Percentiles rank a stretch among this genome's conserved stretches.
These are phyloP conservation scores for Didymosphaeria variabile DNA, from an alignment of 2,329 filamentous ascomycete species.

Conservation along the genomic window DNA sequence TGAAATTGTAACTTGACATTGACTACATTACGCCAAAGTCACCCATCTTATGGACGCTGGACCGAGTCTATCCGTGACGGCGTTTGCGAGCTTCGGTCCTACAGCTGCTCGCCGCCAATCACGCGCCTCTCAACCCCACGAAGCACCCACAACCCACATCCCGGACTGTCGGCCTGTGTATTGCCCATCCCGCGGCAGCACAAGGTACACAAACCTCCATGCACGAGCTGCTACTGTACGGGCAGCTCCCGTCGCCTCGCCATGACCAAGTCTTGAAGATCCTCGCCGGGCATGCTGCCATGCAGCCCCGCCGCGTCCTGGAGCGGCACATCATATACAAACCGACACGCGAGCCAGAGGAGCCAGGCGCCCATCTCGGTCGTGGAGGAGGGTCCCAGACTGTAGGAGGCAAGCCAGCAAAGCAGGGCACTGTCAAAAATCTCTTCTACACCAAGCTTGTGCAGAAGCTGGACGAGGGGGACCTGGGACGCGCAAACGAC, in stretches of 20 bases:
- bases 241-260: constrained; percentile 64
- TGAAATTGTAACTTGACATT: not conserved
- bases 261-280: constrained; percentile 70
- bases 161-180: constrained; percentile 37
- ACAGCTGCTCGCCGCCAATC: constrained; percentile 34
- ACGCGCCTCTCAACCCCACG: constrained; percentile 39
- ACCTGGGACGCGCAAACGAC: constrained; percentile 39
- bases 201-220: constrained; percentile 48
- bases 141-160: constrained; percentile 19
- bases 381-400: constrained; percentile 50
- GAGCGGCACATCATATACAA: constrained; percentile 69
- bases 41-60: no score
- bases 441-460: constrained; percentile 65
- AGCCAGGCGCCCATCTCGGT: constrained; percentile 46
- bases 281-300: constrained; percentile 67
- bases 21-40: no score
- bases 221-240: constrained; percentile 71
- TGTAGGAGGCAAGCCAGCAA: constrained; percentile 39
- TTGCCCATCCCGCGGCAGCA: constrained; percentile 24
- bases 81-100: constrained; percentile 11
- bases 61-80: no score
- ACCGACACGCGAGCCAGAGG: constrained; percentile 58
- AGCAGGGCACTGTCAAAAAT: constrained; percentile 52
- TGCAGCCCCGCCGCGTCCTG: constrained; percentile 64
- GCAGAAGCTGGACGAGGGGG: constrained; percentile 49